phyloP scores from a whole-genome alignment of 2,329 filamentous ascomycete species.

The Scytalidium sp. region DNA sequence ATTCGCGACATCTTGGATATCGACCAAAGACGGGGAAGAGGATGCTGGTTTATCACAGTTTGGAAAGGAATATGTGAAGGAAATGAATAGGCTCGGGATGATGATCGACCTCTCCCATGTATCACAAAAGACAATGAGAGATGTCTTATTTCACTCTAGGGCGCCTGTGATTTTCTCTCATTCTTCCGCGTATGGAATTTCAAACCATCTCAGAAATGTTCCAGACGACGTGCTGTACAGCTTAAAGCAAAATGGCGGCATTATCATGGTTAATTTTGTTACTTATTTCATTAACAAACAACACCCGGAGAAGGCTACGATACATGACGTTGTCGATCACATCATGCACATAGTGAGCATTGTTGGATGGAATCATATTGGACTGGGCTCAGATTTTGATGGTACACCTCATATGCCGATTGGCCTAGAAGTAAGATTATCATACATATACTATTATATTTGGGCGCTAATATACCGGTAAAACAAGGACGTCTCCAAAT shows the following conservation, averaged over 20 bases:
- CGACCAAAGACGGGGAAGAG: constrained; percentile 11
- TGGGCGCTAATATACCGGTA: not conserved
- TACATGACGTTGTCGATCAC: constrained; percentile 60
- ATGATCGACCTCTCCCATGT: constrained; percentile 65
- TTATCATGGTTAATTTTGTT: constrained; percentile 50
- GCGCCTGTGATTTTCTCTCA: constrained; percentile 67
- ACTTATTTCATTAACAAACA: constrained; percentile 26
- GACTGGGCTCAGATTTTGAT: constrained; percentile 65
- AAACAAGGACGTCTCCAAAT: constrained; percentile 63
- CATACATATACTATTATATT: not conserved
- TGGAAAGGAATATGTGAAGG: constrained; percentile 52
- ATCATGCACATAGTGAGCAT: constrained; percentile 59
- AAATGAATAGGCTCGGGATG: constrained; percentile 70
- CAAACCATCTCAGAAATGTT: constrained; percentile 62
- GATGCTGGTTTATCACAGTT: constrained; percentile 49
- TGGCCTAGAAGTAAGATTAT: constrained; percentile 30
- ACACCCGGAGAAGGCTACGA: constrained; percentile 49
- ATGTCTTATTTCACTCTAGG: constrained; percentile 47
- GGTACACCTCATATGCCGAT: constrained; percentile 47
- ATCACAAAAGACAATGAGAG: constrained; percentile 59
- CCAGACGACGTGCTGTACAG: constrained; percentile 59
- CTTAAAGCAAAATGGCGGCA: constrained; percentile 51
- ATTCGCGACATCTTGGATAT: constrained; percentile 41
- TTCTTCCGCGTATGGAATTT: constrained; percentile 55
- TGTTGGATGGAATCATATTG: constrained; percentile 65